phyloP scores from a whole-genome alignment of 2,329 filamentous ascomycete genomes.

The Ascochyta koolunga region DNA sequence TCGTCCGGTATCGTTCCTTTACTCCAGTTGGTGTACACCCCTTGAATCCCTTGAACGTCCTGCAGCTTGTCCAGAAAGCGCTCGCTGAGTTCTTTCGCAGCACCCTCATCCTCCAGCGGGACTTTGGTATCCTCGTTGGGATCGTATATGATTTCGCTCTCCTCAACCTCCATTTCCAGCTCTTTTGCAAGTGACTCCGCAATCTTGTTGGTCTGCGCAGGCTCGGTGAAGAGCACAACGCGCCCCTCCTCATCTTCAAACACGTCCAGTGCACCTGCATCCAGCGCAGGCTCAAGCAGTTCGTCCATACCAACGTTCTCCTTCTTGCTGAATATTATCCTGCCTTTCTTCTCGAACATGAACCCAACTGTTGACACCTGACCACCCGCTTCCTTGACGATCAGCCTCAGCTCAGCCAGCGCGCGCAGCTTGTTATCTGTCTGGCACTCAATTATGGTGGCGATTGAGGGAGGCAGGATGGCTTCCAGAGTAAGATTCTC shows the following conservation, averaged over 20 bases:
- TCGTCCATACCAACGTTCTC: slow-evolving; percentile 67
- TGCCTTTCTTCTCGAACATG: slow-evolving; percentile 82
- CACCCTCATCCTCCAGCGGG: slow-evolving; percentile 62
- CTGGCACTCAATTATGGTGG: slow-evolving; percentile 82
- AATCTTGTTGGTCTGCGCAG: slow-evolving; percentile 67
- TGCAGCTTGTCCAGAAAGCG: slow-evolving; percentile 65
- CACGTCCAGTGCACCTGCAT: slow-evolving; percentile 80
- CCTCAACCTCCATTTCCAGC: slow-evolving; percentile 70
- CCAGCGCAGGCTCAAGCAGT: slow-evolving; percentile 79
- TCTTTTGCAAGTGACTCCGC: slow-evolving; percentile 68
- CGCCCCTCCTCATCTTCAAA: slow-evolving; percentile 71
- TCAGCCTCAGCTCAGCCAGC: slow-evolving; percentile 72
- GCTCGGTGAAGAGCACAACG: slow-evolving; percentile 73
- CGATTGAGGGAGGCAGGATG: slow-evolving; percentile 74
- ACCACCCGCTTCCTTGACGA: slow-evolving; percentile 75
- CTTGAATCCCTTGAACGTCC: slow-evolving; percentile 78
- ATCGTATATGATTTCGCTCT: slow-evolving; percentile 83
- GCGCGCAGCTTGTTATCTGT: slow-evolving; percentile 80
- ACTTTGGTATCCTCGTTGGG: slow-evolving; percentile 81
- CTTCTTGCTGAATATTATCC: slow-evolving; percentile 70
- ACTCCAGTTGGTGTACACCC: slow-evolving; percentile 73
- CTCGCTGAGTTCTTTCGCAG: slow-evolving; percentile 60
- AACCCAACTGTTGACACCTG: slow-evolving; percentile 76
- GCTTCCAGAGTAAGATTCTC: slow-evolving; percentile 80
- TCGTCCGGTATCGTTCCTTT: slow-evolving; percentile 49